These are phyloP conservation scores for Schoenoplectus tabernaemontani DNA, from an alignment of 202 grass and related monocot species.

Conservation along the genomic window DNA sequence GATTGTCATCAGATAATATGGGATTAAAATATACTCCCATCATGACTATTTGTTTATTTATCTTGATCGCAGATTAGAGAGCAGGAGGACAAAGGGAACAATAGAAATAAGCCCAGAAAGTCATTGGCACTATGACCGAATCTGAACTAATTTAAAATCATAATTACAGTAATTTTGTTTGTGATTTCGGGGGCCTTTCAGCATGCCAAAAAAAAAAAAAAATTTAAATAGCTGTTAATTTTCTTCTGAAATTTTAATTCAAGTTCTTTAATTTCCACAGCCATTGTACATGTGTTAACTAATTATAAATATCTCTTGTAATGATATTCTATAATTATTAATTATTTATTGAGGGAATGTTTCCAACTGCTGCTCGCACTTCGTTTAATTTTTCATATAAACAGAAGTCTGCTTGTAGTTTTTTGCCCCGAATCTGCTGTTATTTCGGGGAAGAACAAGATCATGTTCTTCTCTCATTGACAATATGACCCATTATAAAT, in stretches of 20 bases:
- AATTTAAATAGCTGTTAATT: not conserved
- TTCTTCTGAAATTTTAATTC: not conserved
- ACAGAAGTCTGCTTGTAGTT: not conserved
- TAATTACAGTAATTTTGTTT: constrained; percentile 3
- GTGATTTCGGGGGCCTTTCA: not conserved
- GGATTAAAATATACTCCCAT: not conserved
- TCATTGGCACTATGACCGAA: not conserved
- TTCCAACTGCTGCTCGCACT: not conserved
- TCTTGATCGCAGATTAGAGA: constrained; percentile 6
- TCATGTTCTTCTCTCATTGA: too few relatives aligned
- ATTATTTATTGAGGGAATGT: not conserved
- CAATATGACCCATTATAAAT: too few relatives aligned
- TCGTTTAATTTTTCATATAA: not conserved
- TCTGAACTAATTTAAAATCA: not conserved
- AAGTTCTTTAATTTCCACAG: not conserved
- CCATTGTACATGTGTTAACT: not conserved
- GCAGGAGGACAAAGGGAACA: not conserved
- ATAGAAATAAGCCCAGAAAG: constrained; percentile 2
- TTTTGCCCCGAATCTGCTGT: not conserved
- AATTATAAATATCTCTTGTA: not conserved
- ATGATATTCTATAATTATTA: not conserved
- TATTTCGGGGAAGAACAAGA: too few relatives aligned
- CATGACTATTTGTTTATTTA: not conserved
- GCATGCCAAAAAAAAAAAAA: not conserved
- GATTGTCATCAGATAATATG: not conserved